These are phyloP conservation scores for Chiua virens DNA, from an alignment of 768 basidiomycete species.

Conservation along the genomic window DNA sequence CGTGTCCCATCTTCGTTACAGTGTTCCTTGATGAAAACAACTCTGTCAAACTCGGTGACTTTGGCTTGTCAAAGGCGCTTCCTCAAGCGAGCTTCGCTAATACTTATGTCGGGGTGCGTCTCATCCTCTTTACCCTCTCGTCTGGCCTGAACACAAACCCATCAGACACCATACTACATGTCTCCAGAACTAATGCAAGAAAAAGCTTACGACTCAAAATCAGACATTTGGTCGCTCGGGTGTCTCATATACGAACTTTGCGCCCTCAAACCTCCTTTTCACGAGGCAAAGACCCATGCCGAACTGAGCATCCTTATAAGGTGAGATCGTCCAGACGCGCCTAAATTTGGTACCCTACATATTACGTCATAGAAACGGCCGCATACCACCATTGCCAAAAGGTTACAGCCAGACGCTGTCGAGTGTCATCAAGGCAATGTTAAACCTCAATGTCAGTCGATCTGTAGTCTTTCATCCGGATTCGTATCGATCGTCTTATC, in stretches of 20 bases:
- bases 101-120: constrained; percentile 92
- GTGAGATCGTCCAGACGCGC: constrained; percentile 37
- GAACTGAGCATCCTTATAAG: constrained; percentile 83
- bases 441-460: constrained; percentile 71
- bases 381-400: constrained; percentile 87
- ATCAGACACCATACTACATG: constrained; percentile 99
- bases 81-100: constrained; percentile 86
- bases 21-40: constrained; percentile 88
- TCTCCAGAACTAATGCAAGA: constrained; percentile 98
- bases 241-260: constrained; percentile 97
- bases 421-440: constrained; percentile 82
- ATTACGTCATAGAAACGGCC: constrained; percentile 61
- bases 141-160: background rate
- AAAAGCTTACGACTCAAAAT: constrained; percentile 95
- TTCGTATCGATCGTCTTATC: background rate
- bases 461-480: background rate
- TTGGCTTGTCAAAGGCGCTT: constrained; percentile 93
- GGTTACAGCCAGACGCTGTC: constrained; percentile 75
- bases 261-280: constrained; percentile 89
- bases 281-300: constrained; percentile 87
- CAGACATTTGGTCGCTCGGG: constrained; percentile 97
- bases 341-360: background rate
- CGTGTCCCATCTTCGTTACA: constrained; percentile 26
- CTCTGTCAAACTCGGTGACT: constrained; percentile 94
- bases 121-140: background rate